Percentiles rank a stretch among this genome's conserved stretches.
phyloP scores from a whole-genome alignment of 2,329 filamentous ascomycete genomes.

The Fusarium ramigenum region DNA sequence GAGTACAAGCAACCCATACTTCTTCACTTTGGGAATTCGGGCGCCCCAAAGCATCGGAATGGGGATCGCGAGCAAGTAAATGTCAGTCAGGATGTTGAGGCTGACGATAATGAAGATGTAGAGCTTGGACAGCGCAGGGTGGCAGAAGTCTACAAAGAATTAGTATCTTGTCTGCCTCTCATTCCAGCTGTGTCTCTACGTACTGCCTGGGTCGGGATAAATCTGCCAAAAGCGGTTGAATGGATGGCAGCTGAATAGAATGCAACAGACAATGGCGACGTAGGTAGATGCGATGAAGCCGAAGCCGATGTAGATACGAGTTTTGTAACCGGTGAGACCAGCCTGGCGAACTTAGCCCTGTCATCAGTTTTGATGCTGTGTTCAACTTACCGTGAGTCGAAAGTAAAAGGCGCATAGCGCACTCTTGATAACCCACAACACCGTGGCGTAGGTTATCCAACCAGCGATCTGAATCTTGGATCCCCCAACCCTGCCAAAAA shows the following conservation, averaged over 20 bases:
- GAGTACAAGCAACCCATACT: conserved; percentile 61
- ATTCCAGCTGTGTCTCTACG: neutral
- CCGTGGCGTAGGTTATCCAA: conserved; percentile 59
- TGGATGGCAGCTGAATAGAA: conserved; percentile 49
- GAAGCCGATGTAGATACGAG: conserved; percentile 47
- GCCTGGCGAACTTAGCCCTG: conserved; percentile 41
- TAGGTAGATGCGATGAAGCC: conserved; percentile 47
- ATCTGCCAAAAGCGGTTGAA: conserved; percentile 55
- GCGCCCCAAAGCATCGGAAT: conserved; percentile 63
- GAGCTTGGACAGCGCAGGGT: conserved; percentile 52
- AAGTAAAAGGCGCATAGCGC: conserved; percentile 63
- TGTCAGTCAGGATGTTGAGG: conserved; percentile 52
- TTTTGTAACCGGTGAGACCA: conserved; percentile 33
- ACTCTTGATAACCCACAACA: conserved; percentile 62
- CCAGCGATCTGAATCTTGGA: conserved; percentile 64
- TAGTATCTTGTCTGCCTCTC: neutral
- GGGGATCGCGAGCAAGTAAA: conserved; percentile 53
- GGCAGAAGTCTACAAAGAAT: conserved; percentile 50
- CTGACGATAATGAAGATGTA: conserved; percentile 50
- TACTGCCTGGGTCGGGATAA: conserved; percentile 53
- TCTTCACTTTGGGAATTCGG: conserved; percentile 58
- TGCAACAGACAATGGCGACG: conserved; percentile 45
- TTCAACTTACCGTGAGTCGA: conserved; percentile 54
- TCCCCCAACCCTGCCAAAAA: conserved; percentile 54
- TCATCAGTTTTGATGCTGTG: accelerated